Conservation (phyloP, 2,329 filamentous ascomycete species). For the Curvularia lunata region DNA sequence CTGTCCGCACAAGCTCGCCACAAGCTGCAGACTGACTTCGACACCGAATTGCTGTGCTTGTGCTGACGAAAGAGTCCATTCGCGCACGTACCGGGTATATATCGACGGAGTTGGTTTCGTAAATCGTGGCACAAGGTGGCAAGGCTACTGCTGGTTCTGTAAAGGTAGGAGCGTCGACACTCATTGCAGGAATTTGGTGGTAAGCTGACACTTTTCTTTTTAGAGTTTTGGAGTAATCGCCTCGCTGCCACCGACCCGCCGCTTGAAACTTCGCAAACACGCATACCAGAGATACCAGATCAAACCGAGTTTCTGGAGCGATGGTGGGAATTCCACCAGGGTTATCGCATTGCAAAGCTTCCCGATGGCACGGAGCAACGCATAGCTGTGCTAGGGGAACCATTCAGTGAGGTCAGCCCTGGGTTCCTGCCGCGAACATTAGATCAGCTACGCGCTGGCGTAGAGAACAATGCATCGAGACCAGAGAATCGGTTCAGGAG, state of each 20-base stretch:
- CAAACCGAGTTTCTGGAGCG: slow-evolving; percentile 54
- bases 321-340: slow-evolving; percentile 59
- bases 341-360: slow-evolving; percentile 50
- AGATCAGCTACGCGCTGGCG: slow-evolving; percentile 51
- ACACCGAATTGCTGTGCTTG: slow-evolving; percentile 52
- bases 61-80: slow-evolving; percentile 50
- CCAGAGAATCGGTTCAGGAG: slow-evolving; percentile 40
- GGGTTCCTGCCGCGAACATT: slow-evolving; percentile 56
- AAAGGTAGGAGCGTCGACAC: slow-evolving; percentile 40
- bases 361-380: slow-evolving; percentile 54
- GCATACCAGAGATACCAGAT: slow-evolving; percentile 56
- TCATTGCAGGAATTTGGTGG: too few relatives aligned
- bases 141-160: slow-evolving; percentile 60
- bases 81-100: slow-evolving; percentile 54
- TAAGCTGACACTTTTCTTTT: slow-evolving; percentile 8
- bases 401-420: slow-evolving; percentile 54
- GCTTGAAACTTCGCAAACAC: slow-evolving; percentile 52
- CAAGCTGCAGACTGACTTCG: slow-evolving; percentile 51
- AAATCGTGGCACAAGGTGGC: slow-evolving; percentile 56
- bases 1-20: slow-evolving; percentile 52
- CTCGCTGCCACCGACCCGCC: slow-evolving; percentile 51
- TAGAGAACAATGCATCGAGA: slow-evolving; percentile 37
- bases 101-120: slow-evolving; percentile 60
- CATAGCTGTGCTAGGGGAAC: slow-evolving; percentile 56
- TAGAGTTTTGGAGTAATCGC: slow-evolving; percentile 58